phyloP scores from a whole-genome alignment of 805 yeast genomes.

The Cyberlindnera maclurae region DNA sequence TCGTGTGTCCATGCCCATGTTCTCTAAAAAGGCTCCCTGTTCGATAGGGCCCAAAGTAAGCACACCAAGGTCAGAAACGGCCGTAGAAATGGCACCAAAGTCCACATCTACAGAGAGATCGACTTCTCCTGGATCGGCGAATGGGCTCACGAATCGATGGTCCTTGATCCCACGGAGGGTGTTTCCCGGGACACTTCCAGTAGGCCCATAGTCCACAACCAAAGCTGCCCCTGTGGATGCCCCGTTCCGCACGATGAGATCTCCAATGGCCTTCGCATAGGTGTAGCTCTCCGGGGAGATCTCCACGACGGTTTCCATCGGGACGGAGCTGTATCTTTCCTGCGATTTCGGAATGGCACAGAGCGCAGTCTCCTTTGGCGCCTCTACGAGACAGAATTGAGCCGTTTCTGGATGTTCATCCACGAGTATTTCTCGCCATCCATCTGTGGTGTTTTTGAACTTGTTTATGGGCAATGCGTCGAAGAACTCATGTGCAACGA shows the following conservation, averaged over 20 bases:
- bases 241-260: slow-evolving; percentile 29
- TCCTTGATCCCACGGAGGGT: slow-evolving; percentile 66
- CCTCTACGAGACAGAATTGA: slow-evolving; percentile 47
- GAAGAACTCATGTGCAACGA: slow-evolving; percentile 80
- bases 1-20: slow-evolving; percentile 68
- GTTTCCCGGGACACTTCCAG: slow-evolving; percentile 55
- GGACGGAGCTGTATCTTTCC: slow-evolving; percentile 44
- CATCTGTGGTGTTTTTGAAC: slow-evolving; percentile 52
- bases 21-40: slow-evolving; percentile 76
- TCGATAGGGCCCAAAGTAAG: slow-evolving; percentile 50
- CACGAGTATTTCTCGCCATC: slow-evolving; percentile 77
- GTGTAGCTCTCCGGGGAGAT: slow-evolving; percentile 68
- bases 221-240: slow-evolving; percentile 53
- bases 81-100: slow-evolving; percentile 47
- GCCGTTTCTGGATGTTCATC: slow-evolving; percentile 33
- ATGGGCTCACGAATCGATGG: slow-evolving; percentile 71
- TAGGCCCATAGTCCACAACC: slow-evolving; percentile 73
- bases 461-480: slow-evolving; percentile 79
- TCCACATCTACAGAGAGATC: slow-evolving; percentile 84
- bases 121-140: slow-evolving; percentile 67
- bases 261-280: slow-evolving; percentile 46
- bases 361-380: slow-evolving; percentile 56
- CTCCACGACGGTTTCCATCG: slow-evolving; percentile 55
- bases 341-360: slow-evolving; percentile 47
- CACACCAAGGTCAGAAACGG: slow-evolving; percentile 17